phyloP scores from a whole-genome alignment of 1,284 basidiomycete species.

The Ceratobasidium sp. region DNA sequence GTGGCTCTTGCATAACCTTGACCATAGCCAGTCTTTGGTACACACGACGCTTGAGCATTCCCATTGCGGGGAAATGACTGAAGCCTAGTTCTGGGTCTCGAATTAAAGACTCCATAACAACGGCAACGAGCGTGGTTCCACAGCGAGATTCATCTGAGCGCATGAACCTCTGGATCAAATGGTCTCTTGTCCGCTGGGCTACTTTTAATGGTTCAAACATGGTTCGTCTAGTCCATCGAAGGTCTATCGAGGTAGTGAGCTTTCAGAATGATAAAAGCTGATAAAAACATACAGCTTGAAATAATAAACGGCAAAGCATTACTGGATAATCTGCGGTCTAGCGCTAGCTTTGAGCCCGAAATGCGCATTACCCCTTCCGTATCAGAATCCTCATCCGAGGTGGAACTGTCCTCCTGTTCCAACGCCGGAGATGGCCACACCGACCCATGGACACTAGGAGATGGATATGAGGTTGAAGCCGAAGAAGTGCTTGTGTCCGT shows the following conservation, averaged over 20 bases:
- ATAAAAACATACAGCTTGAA: constrained; percentile 10
- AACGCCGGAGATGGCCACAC: constrained; percentile 15
- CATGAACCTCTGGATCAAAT: background rate
- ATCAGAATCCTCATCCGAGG: constrained; percentile 13
- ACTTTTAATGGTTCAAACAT: constrained; percentile 13
- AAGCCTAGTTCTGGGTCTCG: background rate
- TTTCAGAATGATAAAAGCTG: background rate
- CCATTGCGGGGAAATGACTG: background rate
- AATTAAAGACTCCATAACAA: background rate
- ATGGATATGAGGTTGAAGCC: background rate
- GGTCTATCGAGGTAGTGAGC: background rate
- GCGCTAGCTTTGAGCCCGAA: background rate
- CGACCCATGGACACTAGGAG: background rate
- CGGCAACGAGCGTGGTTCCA: background rate
- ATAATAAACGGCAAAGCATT: constrained; percentile 29
- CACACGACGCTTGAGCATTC: background rate
- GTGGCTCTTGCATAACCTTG: background rate
- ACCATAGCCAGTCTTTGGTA: background rate
- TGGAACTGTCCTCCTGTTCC: constrained; percentile 26
- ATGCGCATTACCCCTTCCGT: constrained; percentile 6
- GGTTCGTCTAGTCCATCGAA: background rate
- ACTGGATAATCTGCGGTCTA: background rate
- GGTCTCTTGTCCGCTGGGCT: background rate
- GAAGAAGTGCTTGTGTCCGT: too few species aligned
- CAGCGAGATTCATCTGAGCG: constrained; percentile 3